phyloP scores from a whole-genome alignment of 2,329 filamentous ascomycete species.

The Aureobasidium sp. region DNA sequence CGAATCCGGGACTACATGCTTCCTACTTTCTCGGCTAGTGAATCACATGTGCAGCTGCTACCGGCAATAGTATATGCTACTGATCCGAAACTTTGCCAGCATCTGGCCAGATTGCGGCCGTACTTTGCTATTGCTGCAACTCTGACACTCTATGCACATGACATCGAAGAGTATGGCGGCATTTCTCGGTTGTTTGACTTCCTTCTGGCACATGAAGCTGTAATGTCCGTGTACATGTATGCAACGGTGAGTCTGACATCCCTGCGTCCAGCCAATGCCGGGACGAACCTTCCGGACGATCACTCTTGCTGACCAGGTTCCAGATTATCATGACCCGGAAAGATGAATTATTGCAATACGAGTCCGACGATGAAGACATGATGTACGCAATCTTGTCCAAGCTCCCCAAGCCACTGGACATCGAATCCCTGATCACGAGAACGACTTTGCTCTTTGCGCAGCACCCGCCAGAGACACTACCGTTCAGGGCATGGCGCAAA shows the following conservation, averaged over 20 bases:
- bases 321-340: conserved; percentile 73
- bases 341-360: conserved; percentile 78
- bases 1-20: conserved; percentile 98
- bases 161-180: conserved; percentile 81
- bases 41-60: conserved; percentile 79
- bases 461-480: conserved; percentile 66
- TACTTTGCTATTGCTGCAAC: conserved; percentile 93
- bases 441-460: conserved; percentile 57
- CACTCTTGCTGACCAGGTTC: conserved; percentile 12
- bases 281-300: neutral
- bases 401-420: conserved; percentile 70
- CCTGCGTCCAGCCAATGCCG: neutral
- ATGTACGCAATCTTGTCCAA: conserved; percentile 83
- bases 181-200: conserved; percentile 92
- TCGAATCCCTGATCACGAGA: conserved; percentile 67
- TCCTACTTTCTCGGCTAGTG: conserved; percentile 71
- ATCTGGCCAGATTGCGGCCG: conserved; percentile 55
- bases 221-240: conserved; percentile 85
- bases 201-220: conserved; percentile 77
- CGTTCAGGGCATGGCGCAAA: conserved; percentile 56
- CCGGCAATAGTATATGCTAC: conserved; percentile 69
- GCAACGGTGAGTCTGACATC: conserved; percentile 46
- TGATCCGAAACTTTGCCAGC: conserved; percentile 64
- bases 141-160: conserved; percentile 92
- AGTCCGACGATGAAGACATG: conserved; percentile 74